Conservation (phyloP, 2,329 filamentous ascomycete species). For the Colletotrichum navitas region DNA sequence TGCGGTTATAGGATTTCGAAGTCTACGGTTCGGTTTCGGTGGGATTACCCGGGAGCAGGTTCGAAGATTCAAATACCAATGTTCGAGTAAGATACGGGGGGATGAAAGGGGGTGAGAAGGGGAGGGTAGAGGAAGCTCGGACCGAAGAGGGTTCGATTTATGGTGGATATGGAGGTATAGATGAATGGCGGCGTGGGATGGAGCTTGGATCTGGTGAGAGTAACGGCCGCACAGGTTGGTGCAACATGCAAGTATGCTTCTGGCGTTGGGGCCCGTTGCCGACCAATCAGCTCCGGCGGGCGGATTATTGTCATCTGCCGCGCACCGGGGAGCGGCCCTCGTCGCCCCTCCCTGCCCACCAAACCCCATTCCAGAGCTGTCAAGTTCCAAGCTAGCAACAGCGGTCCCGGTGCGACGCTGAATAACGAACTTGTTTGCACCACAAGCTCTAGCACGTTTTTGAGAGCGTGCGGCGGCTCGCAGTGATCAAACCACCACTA, state of each 20-base stretch:
- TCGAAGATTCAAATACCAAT: not conserved
- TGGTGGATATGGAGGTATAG: not conserved
- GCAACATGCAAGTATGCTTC: not conserved
- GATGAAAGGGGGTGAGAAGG: too few relatives aligned
- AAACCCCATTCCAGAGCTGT: conserved; percentile 18
- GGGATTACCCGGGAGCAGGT: not conserved
- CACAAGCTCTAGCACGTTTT: conserved; percentile 5
- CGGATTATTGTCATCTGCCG: conserved; percentile 31
- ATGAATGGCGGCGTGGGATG: conserved; percentile 9
- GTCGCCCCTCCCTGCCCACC: not conserved
- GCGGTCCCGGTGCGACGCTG: not conserved
- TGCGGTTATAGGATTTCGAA: conserved; percentile 13
- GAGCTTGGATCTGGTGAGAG: conserved; percentile 16
- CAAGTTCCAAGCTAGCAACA: not conserved
- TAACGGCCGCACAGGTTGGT: not conserved
- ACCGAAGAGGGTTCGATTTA: conserved; percentile 17
- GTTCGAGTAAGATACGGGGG: not conserved
- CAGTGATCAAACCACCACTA: not conserved
- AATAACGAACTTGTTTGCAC: conserved; percentile 12
- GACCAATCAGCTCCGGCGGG: conserved; percentile 31
- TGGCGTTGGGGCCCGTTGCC: not conserved
- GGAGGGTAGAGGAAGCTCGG: not conserved
- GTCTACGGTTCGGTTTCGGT: conserved; percentile 22
- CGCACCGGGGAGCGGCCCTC: conserved; percentile 9
- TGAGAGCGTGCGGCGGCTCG: not conserved